phyloP scores from a whole-genome alignment of 768 basidiomycete species.

The Suillus brevipes region DNA sequence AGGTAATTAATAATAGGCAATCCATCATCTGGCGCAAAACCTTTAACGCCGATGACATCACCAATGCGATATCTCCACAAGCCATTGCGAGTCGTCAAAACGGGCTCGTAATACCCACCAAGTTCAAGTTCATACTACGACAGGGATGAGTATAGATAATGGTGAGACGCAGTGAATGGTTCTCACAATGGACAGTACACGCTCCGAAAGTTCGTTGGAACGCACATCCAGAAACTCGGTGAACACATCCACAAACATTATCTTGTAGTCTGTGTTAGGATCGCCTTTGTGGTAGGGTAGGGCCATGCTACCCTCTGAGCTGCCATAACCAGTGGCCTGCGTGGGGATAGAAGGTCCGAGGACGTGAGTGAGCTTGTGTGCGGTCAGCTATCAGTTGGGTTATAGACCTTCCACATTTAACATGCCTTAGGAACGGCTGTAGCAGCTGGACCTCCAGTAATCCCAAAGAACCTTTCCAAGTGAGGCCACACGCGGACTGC shows the following conservation, averaged over 20 bases:
- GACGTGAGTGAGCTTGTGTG: constrained; percentile 6
- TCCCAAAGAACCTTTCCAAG: constrained; percentile 2
- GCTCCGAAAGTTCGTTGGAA: background rate
- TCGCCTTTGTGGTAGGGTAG: constrained; percentile 1
- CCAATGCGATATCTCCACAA: constrained; percentile 14
- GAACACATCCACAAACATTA: background rate
- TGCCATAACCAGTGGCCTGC: constrained; percentile 2
- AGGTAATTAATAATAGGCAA: constrained; percentile 8
- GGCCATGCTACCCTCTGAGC: constrained; percentile 4
- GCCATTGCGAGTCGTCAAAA: constrained; percentile 14
- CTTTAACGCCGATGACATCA: constrained; percentile 10
- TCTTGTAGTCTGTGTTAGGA: background rate
- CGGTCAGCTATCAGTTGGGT: background rate
- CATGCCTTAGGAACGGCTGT: constrained; percentile 6
- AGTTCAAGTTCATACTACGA: constrained; percentile 5
- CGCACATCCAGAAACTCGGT: constrained; percentile 3
- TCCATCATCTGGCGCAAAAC: constrained; percentile 15
- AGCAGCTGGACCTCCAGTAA: constrained; percentile 8
- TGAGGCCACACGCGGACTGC: constrained; percentile 10
- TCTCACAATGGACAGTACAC: background rate
- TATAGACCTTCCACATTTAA: background rate
- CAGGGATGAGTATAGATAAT: background rate
- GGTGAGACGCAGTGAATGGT: background rate
- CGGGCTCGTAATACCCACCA: constrained; percentile 10
- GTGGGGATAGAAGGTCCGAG: constrained; percentile 10